Percentiles rank a stretch among this genome's conserved stretches.
Evolutionary conservation across 2,329 filamentous ascomycete species (phyloP).

Genomic region (Fusarium tanahbumbuense): DNA sequence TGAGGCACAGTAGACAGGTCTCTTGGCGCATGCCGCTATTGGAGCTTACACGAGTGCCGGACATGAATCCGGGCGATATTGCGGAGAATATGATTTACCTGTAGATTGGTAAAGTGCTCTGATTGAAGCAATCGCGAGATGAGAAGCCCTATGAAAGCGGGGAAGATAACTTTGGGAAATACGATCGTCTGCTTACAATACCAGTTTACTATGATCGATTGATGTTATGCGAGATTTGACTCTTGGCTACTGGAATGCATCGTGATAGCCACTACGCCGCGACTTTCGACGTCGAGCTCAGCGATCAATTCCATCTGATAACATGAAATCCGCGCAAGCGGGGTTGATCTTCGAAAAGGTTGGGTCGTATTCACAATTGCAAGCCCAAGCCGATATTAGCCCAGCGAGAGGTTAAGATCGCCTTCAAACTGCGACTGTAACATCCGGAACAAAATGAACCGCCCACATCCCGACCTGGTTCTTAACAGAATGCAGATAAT

Average conservation of each 20-base stretch:
- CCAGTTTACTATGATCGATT: neutral
- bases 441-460: neutral
- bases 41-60: too few species aligned
- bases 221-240: accelerated
- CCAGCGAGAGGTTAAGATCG: neutral
- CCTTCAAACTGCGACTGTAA: neutral
- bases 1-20: neutral
- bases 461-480: neutral
- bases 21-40: neutral
- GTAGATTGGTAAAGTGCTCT: neutral
- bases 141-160: neutral
- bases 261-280: neutral
- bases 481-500: neutral
- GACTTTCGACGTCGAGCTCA: accelerated
- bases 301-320: neutral
- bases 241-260: neutral
- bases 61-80: neutral
- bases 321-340: neutral
- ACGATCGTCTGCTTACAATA: neutral
- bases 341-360: neutral
- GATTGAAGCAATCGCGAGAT: neutral
- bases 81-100: neutral
- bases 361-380: neutral
- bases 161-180: neutral
- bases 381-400: neutral